Evolutionary conservation across 306 rosid genomes (phyloP), one percentile per base, ranked within the genome.

Genomic region (Ormosia semicastrata): DNA sequence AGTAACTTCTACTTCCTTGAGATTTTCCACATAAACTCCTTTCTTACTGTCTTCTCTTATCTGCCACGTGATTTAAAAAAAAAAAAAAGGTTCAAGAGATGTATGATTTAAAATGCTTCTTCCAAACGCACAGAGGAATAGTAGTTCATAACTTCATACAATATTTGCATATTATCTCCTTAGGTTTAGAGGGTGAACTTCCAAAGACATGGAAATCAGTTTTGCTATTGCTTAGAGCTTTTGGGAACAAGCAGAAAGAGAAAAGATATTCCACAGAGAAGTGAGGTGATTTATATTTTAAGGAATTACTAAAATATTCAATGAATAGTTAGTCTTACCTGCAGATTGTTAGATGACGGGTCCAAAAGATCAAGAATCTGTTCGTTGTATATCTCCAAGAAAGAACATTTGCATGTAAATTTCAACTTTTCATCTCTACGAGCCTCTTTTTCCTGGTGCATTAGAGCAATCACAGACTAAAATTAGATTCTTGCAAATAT

Each of bases 341-440:
- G 99, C 85, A 95, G 85, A 77, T 95, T 93, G 88, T 53, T 91
- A 15, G 98, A 86, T 70, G 93, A 89, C 3, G 99, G 99, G 24
- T 95, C 99, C 84, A 95, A 78, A 70, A 95, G 99, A 89, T 95
- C 99, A 81, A 95, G 94, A 81, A 95, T 95, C 47, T 93, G 99
- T 84, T 95, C 99, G 1, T 95, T 95, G 90, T 95, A 95, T 82
- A 95, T 95, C 86, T 95, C 99, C 85, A 95, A 75, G 84, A 95
- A 95, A 77, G 99, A 95, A 84, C 97, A 89, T 89, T 91, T 95
- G 81, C 99, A 92, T 5, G 91, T 84, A 83, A 87, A 95, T 88
- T 85, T 93, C 80, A 95, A 84, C 83, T 92, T 93, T 62, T 95
- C 99, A 53, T 95, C 98, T 85, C 93, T 91, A 5, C 97, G 91